Conservation (phyloP, 1,284 basidiomycete genomes). For the Heimioporus punctisporus region DNA sequence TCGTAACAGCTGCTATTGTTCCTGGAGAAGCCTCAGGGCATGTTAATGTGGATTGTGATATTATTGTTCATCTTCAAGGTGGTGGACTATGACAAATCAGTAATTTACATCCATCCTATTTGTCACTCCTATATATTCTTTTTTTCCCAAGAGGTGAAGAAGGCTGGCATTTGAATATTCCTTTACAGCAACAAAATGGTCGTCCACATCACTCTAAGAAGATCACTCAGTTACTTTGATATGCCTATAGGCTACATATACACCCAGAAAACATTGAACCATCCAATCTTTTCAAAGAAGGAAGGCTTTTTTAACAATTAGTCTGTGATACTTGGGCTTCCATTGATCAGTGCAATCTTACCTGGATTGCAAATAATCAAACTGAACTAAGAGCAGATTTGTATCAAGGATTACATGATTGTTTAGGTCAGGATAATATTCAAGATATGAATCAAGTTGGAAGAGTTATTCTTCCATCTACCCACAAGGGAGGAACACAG, state of each 20-base stretch:
- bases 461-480: constrained; percentile 2
- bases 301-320: constrained; percentile 43
- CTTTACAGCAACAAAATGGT: not conserved
- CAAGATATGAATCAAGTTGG: constrained; percentile 1
- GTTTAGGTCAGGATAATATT: not conserved
- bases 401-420: constrained; percentile 10
- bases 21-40: constrained; percentile 19
- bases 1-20: constrained; percentile 29
- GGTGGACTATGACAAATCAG: constrained; percentile 33
- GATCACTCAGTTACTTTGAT: constrained; percentile 16
- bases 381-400: constrained; percentile 34
- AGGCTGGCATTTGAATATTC: constrained; percentile 41
- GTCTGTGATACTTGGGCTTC: constrained; percentile 38
- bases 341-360: constrained; percentile 34
- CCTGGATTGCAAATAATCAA: constrained; percentile 38
- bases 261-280: not conserved
- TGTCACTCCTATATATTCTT: constrained; percentile 40
- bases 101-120: constrained; percentile 38
- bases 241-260: constrained; percentile 13
- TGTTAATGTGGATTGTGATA: not conserved
- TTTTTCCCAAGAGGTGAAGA: constrained; percentile 41
- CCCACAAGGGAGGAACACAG: not conserved
- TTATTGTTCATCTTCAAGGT: constrained; percentile 9
- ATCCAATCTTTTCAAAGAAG: constrained; percentile 35
- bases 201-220: constrained; percentile 2